Conservation (phyloP, 768 basidiomycete genomes). For the Cantharellus cinnabarinus region DNA sequence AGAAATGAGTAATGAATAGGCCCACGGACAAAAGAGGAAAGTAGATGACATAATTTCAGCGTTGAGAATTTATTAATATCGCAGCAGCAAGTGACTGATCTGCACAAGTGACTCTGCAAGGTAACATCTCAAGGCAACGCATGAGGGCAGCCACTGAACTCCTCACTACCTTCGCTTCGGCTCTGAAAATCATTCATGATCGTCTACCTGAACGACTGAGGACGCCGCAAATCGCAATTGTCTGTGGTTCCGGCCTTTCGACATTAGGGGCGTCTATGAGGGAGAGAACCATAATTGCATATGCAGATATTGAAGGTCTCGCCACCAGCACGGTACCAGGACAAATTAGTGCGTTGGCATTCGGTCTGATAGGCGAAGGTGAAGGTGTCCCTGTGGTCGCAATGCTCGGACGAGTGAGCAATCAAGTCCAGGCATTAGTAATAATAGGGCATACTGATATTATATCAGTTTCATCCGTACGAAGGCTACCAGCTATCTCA, state of each 20-base stretch:
- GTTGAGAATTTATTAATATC: too few relatives aligned
- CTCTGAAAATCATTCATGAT: slow-evolving; percentile 8
- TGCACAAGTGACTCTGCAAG: too few relatives aligned
- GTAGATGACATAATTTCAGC: too few relatives aligned
- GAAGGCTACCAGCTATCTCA: slow-evolving; percentile 56
- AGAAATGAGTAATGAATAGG: too few relatives aligned
- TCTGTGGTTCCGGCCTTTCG: slow-evolving; percentile 72
- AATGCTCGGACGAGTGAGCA: slow-evolving; percentile 64
- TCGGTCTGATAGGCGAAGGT: slow-evolving; percentile 47
- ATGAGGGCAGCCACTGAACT: not conserved
- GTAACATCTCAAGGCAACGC: too few relatives aligned
- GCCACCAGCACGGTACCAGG: slow-evolving; percentile 61
- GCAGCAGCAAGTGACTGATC: too few relatives aligned
- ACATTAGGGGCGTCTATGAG: slow-evolving; percentile 35
- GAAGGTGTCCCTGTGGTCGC: slow-evolving; percentile 63
- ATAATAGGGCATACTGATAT: not conserved
- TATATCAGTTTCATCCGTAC: slow-evolving; percentile 55
- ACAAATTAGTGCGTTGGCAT: slow-evolving; percentile 61
- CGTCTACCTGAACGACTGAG: slow-evolving; percentile 19
- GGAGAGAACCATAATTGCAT: slow-evolving; percentile 27
- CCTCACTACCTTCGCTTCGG: slow-evolving; percentile 4
- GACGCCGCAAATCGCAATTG: slow-evolving; percentile 54
- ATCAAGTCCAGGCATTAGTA: not conserved
- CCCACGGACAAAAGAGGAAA: too few relatives aligned
- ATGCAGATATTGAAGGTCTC: slow-evolving; percentile 52